Evolutionary conservation across 1,284 basidiomycete species (phyloP), one percentile per base, ranked within the genome.

Genomic region (Ustilago xerochloae): DNA sequence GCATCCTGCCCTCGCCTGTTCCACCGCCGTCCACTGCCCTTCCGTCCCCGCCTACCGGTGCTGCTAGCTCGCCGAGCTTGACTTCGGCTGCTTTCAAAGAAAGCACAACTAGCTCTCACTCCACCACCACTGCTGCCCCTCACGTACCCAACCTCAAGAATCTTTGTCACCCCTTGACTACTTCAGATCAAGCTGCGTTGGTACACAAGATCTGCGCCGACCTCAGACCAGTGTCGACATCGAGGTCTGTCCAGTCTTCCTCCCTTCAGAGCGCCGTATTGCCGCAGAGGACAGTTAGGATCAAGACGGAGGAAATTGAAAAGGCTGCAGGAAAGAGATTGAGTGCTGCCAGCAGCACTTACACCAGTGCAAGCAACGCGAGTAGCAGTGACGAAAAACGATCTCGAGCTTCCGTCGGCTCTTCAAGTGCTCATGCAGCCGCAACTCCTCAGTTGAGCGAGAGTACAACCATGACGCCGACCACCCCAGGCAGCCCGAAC

Each of bases 11-110:
- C 32, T 61, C 69, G 13, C 69, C 63, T 20, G 32, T 56, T 7
- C 69, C 69, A 32, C 69, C 70, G 6, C 70, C 70, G 4, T 33
- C 30, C 12, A 30, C 59, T 9, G 64, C 70, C 30, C 53, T 67
- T 0, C 70, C 70, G 4, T 63, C 69, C 13, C 62, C 59, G 4
- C 69, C 63, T 2, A 33, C 29, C 10, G 28, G 46, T 7, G 32
- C 32, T 18, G n/a, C n/a, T n/a, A n/a, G n/a, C n/a, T 24, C n/a
- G n/a, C 57, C 12, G 55, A 52, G 5, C 47, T 48, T 4, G 35
- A 28, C 9, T 47, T 45, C 33, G 29, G 29, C 41, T 8, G 20
- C 47, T 18, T 26, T 18, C 30, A 55, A 41, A 22, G 33, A 13
- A 30, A 57, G 41, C 30, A 46, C 24, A 16, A 57, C 58, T 13